Conservation (phyloP, 768 basidiomycete genomes). For the Harrya chromipes region DNA sequence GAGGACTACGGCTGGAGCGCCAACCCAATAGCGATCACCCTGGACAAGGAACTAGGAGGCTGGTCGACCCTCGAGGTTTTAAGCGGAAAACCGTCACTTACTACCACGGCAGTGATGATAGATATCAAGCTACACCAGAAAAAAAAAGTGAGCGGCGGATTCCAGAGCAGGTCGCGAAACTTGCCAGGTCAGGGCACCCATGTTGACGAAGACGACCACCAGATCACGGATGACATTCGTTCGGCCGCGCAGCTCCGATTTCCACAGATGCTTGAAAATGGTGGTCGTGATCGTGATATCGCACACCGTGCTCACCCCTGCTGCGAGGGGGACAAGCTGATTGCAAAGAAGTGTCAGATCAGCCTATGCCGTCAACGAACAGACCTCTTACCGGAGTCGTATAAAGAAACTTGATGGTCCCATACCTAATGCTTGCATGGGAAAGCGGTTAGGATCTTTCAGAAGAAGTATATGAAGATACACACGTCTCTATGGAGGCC, state of each 20-base stretch:
- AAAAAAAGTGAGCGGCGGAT: not conserved
- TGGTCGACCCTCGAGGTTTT: not conserved
- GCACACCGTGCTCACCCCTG: constrained; percentile 7
- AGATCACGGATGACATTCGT: constrained; percentile 5
- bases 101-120: constrained; percentile 2
- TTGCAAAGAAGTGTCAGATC: not conserved
- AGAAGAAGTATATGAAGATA: not conserved
- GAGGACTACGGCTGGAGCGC: constrained; percentile 4
- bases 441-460: not conserved
- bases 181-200: constrained; percentile 16
- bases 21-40: constrained; percentile 9
- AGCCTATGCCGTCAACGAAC: too few relatives aligned
- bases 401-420: constrained; percentile 5
- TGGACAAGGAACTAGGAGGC: constrained; percentile 7
- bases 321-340: constrained; percentile 8
- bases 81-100: not conserved
- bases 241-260: constrained; percentile 6
- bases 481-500: constrained; percentile 1
- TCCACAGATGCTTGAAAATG: constrained; percentile 12
- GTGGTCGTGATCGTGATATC: constrained; percentile 11
- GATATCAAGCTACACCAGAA: constrained; percentile 9
- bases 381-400: constrained; percentile 5
- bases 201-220: constrained; percentile 13
- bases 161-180: not conserved
- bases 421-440: not conserved